A percentile compares a stretch with the other conserved stretches of the same genome.
Evolutionary conservation across 495 filamentous ascomycete species (phyloP).

Genomic region (Aspergillus steynii): DNA sequence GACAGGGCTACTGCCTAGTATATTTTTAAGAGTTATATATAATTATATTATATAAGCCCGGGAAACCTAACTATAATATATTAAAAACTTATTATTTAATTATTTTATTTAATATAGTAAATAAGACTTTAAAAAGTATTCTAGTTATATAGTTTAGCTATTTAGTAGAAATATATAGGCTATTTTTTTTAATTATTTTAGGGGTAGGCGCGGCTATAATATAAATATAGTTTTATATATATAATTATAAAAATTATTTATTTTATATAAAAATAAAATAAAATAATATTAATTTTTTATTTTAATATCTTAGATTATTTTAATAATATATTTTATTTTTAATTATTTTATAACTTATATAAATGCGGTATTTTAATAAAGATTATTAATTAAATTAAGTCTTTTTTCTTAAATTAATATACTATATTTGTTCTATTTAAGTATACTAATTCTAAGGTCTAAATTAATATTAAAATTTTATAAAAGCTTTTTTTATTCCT

Average conservation of each 20-base stretch:
- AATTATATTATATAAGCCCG: too few species aligned
- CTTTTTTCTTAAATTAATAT: too few species aligned
- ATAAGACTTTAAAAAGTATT: too few species aligned
- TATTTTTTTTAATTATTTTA: conserved; percentile 19
- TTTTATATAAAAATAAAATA: conserved; percentile 18
- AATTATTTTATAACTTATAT: conserved; percentile 14
- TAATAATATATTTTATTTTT: conserved; percentile 26
- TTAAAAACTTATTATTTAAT: too few species aligned
- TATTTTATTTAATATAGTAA: too few species aligned
- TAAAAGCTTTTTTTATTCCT: too few species aligned
- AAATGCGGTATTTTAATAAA: too few species aligned
- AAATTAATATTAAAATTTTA: too few species aligned
- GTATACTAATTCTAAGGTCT: not conserved
- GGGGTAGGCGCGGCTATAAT: conserved; percentile 19
- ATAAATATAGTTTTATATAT: conserved; percentile 25
- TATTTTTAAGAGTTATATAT: conserved; percentile 13
- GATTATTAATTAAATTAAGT: too few species aligned
- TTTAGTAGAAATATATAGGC: conserved; percentile 11
- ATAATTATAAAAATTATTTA: conserved; percentile 19
- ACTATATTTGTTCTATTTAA: too few species aligned
- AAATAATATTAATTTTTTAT: conserved; percentile 13
- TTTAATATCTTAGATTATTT: conserved; percentile 30
- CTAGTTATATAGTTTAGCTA: conserved; percentile 17
- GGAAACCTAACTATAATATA: too few species aligned
- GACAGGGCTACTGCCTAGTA: conserved; percentile 9